These are phyloP conservation scores for Stellera chamaejasme DNA, from an alignment of 345 rosid genomes.

Conservation along the genomic window DNA sequence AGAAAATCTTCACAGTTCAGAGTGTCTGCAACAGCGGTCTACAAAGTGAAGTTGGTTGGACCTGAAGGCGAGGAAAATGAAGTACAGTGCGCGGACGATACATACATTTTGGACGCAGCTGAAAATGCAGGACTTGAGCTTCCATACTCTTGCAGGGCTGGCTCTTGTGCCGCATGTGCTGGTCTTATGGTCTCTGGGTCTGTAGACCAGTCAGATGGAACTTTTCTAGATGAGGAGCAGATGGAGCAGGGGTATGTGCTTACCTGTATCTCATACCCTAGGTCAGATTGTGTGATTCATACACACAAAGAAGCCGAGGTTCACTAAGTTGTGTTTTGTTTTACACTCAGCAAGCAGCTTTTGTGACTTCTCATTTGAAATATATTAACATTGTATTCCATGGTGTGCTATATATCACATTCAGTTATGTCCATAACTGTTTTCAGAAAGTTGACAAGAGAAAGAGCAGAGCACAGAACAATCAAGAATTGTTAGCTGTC, in stretches of 20 bases:
- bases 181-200: constrained; percentile 37
- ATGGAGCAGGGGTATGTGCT: constrained; percentile 40
- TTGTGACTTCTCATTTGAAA: no score
- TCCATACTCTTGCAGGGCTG: constrained; percentile 58
- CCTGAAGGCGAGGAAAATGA: constrained; percentile 40
- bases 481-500: no score
- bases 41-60: constrained; percentile 43
- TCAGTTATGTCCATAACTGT: no score
- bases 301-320: constrained; percentile 53
- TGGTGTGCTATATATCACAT: no score
- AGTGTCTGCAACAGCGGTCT: constrained; percentile 24
- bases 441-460: no score
- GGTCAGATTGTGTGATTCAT: constrained; percentile 42
- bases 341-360: not conserved
- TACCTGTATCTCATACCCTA: constrained; percentile 48
- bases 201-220: constrained; percentile 53
- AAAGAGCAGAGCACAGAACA: no score
- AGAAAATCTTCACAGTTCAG: no score
- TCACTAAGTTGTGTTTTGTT: constrained; percentile 8
- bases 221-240: constrained; percentile 46
- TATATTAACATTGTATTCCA: no score
- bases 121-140: constrained; percentile 45
- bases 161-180: constrained; percentile 50
- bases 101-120: constrained; percentile 45
- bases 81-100: constrained; percentile 41